These are phyloP conservation scores for Dorcoceras hygrometricum DNA, from an alignment of 257 asterid genomes.

Conservation along the genomic window DNA sequence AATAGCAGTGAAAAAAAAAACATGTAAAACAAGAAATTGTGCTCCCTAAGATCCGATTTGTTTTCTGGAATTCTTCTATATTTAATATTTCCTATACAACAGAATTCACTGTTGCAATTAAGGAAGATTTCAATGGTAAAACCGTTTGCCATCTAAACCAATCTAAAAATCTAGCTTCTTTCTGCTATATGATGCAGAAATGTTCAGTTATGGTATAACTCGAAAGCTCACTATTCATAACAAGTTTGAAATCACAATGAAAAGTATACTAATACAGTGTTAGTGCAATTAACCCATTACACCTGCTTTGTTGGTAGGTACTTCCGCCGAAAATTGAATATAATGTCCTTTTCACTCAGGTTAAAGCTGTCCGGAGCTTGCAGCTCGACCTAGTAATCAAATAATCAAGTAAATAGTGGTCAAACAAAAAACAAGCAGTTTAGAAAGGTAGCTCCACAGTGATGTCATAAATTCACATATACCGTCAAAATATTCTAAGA, in stretches of 20 bases:
- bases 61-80: not conserved
- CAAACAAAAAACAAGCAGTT: conserved; percentile 13
- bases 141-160: not conserved
- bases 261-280: not conserved
- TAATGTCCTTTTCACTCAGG: conserved; percentile 62
- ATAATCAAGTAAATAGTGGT: conserved; percentile 23
- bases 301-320: conserved; percentile 93
- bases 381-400: conserved; percentile 66
- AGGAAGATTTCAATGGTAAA: not conserved
- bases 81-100: not conserved
- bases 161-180: not conserved
- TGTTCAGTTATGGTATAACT: not conserved
- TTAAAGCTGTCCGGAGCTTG: conserved; percentile 51
- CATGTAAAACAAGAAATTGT: not conserved
- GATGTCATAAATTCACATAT: conserved; percentile 11
- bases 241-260: conserved; percentile 3
- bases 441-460: not conserved
- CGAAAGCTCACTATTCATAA: not conserved
- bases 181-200: not conserved
- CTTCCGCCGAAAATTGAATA: conserved; percentile 74
- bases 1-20: not conserved
- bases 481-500: not conserved
- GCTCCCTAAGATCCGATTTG: not conserved
- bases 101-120: not conserved
- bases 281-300: conserved; percentile 9